Conservation (phyloP, 768 basidiomycete species). For the Wakefieldia striispora region DNA sequence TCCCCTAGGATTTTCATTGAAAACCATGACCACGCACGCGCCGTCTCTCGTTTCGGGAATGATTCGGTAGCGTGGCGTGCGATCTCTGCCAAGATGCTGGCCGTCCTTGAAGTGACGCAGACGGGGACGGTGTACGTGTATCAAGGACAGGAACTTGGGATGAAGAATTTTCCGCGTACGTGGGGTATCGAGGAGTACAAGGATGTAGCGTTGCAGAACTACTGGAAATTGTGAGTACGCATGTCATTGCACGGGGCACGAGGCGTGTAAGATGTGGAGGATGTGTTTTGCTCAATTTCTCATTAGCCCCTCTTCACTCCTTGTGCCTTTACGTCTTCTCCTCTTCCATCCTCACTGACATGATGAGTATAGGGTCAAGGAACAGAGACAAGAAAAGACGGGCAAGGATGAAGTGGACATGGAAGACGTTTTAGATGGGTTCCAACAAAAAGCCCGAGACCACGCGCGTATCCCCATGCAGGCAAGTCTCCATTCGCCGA, state of each 20-base stretch:
- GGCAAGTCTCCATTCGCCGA: conserved; percentile 30
- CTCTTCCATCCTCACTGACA: neutral
- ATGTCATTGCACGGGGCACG: too few species aligned
- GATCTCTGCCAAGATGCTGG: conserved; percentile 61
- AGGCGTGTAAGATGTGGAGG: neutral
- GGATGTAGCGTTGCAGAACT: conserved; percentile 62
- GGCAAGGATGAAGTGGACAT: conserved; percentile 50
- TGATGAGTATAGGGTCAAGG: conserved; percentile 36
- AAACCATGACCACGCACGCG: conserved; percentile 67
- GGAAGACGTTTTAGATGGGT: conserved; percentile 54
- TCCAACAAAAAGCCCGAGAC: conserved; percentile 66
- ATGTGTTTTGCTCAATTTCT: too few species aligned
- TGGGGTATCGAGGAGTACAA: conserved; percentile 77
- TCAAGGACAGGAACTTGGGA: conserved; percentile 73
- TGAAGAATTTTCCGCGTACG: conserved; percentile 56
- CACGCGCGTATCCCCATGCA: conserved; percentile 72
- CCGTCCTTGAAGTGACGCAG: conserved; percentile 58
- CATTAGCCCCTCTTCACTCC: too few species aligned
- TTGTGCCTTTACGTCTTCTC: neutral
- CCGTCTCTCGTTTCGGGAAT: conserved; percentile 64
- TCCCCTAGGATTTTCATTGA: conserved; percentile 55
- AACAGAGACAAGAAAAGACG: conserved; percentile 33
- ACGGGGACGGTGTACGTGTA: conserved; percentile 70
- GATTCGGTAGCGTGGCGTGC: conserved; percentile 56
- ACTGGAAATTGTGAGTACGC: conserved; percentile 54